These are phyloP conservation scores for Torulaspora globosa DNA, from an alignment of 1,139 yeast genomes.

Conservation along the genomic window DNA sequence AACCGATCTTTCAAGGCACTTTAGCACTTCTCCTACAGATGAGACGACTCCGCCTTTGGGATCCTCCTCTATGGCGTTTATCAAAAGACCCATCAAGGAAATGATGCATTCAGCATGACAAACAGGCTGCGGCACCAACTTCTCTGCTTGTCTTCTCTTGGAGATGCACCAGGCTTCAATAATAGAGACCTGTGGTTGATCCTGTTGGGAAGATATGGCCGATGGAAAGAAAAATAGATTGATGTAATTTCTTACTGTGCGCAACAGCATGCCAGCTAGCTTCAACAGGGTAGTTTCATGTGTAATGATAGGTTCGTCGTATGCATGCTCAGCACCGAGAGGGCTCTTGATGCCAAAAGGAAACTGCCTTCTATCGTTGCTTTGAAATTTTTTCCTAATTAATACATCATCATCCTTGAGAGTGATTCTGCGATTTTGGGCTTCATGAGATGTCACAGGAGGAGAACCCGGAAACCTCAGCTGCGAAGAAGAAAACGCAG, in stretches of 20 bases:
- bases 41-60: conserved; percentile 51
- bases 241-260: conserved; percentile 14
- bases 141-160: conserved; percentile 45
- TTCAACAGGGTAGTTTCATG: conserved; percentile 27
- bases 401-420: conserved; percentile 27
- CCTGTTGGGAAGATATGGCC: conserved; percentile 9
- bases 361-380: conserved; percentile 3
- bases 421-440: conserved; percentile 21
- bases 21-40: conserved; percentile 54
- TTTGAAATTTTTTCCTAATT: conserved; percentile 12
- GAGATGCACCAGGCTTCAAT: conserved; percentile 34
- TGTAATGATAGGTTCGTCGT: conserved; percentile 31
- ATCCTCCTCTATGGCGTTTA: conserved; percentile 64
- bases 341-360: conserved; percentile 1
- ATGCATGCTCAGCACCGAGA: conserved; percentile 16
- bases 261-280: conserved; percentile 17
- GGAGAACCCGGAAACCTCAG: conserved; percentile 14
- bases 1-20: conserved; percentile 57
- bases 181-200: conserved; percentile 18
- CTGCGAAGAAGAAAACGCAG: conserved; percentile 16
- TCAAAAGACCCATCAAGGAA: conserved; percentile 46
- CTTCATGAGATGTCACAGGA: conserved; percentile 12
- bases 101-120: conserved; percentile 65
- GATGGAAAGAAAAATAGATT: conserved; percentile 31
- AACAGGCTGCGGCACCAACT: conserved; percentile 55